These are phyloP conservation scores for Penicillium malachiteum DNA, from an alignment of 495 filamentous ascomycete species.

Conservation along the genomic window DNA sequence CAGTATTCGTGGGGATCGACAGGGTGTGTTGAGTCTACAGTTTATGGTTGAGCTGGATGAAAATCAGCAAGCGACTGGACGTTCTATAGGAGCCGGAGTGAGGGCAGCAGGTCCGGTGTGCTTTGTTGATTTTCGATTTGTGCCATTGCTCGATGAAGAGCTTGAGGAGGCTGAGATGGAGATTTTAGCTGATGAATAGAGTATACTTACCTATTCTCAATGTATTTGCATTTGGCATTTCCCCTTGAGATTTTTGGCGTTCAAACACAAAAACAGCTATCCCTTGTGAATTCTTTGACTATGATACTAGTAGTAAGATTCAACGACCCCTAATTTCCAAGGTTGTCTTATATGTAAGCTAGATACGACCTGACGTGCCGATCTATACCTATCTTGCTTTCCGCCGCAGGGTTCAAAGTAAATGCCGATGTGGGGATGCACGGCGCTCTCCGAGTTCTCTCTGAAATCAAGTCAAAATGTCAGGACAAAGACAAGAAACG, in stretches of 20 bases:
- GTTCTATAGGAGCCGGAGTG: constrained; percentile 22
- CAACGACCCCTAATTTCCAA: too few species aligned
- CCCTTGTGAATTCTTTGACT: too few species aligned
- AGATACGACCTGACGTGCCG: background rate
- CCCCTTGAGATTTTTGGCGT: too few species aligned
- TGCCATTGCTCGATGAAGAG: constrained; percentile 65
- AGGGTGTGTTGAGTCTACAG: constrained; percentile 90
- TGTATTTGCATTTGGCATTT: too few species aligned
- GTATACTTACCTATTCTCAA: too few species aligned
- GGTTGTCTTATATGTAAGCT: too few species aligned
- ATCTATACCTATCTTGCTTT: background rate
- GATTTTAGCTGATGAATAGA: constrained; percentile 11
- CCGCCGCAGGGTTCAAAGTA: background rate
- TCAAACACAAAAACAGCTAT: too few species aligned
- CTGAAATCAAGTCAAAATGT: background rate
- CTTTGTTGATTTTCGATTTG: constrained; percentile 79
- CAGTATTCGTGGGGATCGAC: constrained; percentile 79
- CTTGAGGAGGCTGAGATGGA: constrained; percentile 46
- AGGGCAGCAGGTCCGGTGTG: constrained; percentile 42
- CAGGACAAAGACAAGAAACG: constrained; percentile 2
- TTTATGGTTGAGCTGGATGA: constrained; percentile 86
- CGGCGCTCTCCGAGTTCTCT: background rate
- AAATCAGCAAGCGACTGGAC: constrained; percentile 22
- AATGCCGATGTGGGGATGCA: background rate
- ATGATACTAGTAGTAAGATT: too few species aligned